Base-by-base conservation (phyloP, 1,284 basidiomycete genomes). In the Pseudozyma hubeiensis region DNA sequence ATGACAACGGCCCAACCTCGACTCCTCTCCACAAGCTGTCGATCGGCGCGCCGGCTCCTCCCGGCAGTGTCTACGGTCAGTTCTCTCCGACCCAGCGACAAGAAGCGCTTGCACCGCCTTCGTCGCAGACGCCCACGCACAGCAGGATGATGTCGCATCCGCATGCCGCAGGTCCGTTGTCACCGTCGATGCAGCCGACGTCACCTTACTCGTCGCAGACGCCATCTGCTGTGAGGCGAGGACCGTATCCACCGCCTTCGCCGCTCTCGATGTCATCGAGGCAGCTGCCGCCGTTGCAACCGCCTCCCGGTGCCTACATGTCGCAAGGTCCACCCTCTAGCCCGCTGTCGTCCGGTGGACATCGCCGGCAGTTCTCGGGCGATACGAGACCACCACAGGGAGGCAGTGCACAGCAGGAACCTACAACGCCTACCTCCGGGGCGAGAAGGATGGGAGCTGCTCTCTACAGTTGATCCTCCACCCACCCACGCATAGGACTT, bases 21-120 rank as follows among this genome's bases (percentile, higher is more conserved):
- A 75, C 67, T 5, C 72, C 72, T n/a, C 55, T 75, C 47, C 72
- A 75, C 51, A 70, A 75, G 57, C 60, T 75, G 13, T 75, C 72
- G 31, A 75, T 70, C 45, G 72, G 72, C n/a, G 72, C 72, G 19
- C 66, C 72, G 7, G 71, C 65, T 39, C 71, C 65, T 0, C 24
- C 67, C 8, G 55, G 66, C 10, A 65, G 66, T n/a, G 60, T 63
- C 7, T 75, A 70, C n/a, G 66, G 67, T 13, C 67, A 66, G 9
- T 75, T 66, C 34, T 66, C 66, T 39, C 66, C 67, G 0, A 57
- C 56, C 0, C 39, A 24, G 7, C 53, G 64, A 14, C 60, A 55
- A 4, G 60, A 58, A 5, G 52, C 35, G 7, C 30, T 69, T n/a
- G 34, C 47, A 8, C 14, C 43, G 3, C 35, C 62, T 13, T 57